phyloP scores from a whole-genome alignment of 345 rosid species.

The Corchorus olitorius region DNA sequence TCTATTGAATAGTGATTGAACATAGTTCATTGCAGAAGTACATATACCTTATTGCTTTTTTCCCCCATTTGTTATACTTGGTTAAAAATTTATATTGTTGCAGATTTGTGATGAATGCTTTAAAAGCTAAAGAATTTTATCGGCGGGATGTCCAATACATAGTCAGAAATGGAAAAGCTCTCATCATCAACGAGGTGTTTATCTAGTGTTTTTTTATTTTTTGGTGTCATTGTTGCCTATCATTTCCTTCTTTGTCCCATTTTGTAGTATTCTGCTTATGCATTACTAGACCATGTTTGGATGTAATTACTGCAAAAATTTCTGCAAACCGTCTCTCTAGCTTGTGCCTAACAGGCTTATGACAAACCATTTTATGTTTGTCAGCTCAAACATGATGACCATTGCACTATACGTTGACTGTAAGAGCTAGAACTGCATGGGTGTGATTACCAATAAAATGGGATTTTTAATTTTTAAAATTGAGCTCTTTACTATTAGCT shows the following conservation, averaged over 20 bases:
- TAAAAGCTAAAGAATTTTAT: conserved; percentile 97
- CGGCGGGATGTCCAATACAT: conserved; percentile 89
- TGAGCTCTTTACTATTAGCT: background rate
- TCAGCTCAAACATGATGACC: background rate
- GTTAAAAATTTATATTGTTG: conserved; percentile 21
- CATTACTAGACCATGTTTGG: background rate
- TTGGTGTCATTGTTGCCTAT: conserved; percentile 8
- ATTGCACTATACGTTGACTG: background rate
- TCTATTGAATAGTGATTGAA: conserved; percentile 1
- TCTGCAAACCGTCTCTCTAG: conserved; percentile 6
- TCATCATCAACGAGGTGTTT: conserved; percentile 86
- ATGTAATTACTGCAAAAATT: conserved; percentile 2
- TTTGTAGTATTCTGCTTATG: background rate
- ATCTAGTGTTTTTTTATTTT: conserved; percentile 6
- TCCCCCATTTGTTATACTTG: conserved; percentile 17
- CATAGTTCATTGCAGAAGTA: background rate
- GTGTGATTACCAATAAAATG: background rate
- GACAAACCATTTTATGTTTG: background rate
- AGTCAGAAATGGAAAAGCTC: conserved; percentile 90
- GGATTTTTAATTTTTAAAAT: background rate
- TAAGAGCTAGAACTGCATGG: background rate
- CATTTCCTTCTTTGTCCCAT: background rate
- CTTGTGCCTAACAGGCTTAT: background rate
- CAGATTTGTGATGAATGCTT: conserved; percentile 95
- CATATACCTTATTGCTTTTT: background rate